Evolutionary conservation across 805 yeast species (phyloP), one percentile per base, ranked within the genome.

Genomic region (Kregervanrija fluxuum): DNA sequence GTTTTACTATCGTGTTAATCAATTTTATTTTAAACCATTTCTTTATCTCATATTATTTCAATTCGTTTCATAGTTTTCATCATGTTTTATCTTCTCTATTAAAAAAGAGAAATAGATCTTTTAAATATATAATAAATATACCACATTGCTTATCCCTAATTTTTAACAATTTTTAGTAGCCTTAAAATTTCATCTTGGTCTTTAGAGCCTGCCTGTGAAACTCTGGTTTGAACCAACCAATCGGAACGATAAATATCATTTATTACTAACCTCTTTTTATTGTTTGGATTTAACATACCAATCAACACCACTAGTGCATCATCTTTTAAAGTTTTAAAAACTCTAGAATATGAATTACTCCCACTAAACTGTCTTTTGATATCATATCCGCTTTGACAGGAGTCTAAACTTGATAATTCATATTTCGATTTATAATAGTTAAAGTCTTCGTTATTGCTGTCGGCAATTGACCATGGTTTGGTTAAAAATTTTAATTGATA

Each of bases 381-480:
- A 22, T 54, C 55, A 42, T 48, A 58, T 14, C 52, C 47, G 14
- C 51, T 54, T 15, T 35, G 39, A 13, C 57, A 32, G 11, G 40
- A 40, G 31, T 52, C 38, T 16, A 60, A 36, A 8, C 38, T 38
- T 3, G 42, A 22, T 16, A 38, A 14, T 15, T 47, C 47, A 41
- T 55, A 58, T 6, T 33, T 45, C 11, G 44, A 41, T 9, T 41
- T 41, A 43, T 41, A 64, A 31, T 44, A 52, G 12, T 48, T 48
- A 40, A 43, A 61, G 13, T 50, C 51, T 6, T 57, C 62, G 37
- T 61, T 63, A 5, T 53, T 41, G 2, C 42, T n/a, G 31, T 57
- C 58, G 13, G 80, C 71, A 34, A 51, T 59, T 0, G 52, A 49
- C 82, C 82, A 77, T 2, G 81, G 80, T 37, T 65, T 67, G 9